phyloP scores from a whole-genome alignment of 108 stramenopile species.

The Nitzschia sp. region DNA sequence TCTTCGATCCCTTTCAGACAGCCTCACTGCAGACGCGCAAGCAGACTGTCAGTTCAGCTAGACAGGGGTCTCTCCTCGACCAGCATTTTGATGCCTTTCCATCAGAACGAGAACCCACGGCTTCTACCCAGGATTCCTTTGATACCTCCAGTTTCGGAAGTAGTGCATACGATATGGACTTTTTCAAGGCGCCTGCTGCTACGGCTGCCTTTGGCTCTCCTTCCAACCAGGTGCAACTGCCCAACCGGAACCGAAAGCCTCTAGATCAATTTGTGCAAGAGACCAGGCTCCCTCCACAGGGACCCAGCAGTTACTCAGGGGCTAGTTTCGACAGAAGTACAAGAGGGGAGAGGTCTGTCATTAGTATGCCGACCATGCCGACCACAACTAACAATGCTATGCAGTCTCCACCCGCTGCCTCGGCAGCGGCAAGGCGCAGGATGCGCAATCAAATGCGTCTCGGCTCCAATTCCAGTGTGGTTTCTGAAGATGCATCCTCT shows the following conservation, averaged over 20 bases:
- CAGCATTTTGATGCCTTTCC: constrained; percentile 5
- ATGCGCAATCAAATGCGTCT: constrained; percentile 27
- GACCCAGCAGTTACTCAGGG: constrained; percentile 10
- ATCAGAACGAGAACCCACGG: constrained; percentile 12
- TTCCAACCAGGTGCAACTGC: not conserved
- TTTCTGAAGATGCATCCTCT: constrained; percentile 3
- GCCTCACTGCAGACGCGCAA: not conserved
- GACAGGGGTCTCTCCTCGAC: constrained; percentile 4
- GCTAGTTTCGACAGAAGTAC: constrained; percentile 4
- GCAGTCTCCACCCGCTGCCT: not conserved
- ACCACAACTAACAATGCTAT: constrained; percentile 35
- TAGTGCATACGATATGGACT: constrained; percentile 27
- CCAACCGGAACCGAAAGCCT: not conserved
- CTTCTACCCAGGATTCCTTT: constrained; percentile 21
- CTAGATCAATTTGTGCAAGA: constrained; percentile 17
- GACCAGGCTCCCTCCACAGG: not conserved
- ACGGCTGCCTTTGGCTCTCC: not conserved
- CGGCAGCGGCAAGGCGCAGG: constrained; percentile 25
- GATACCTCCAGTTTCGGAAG: constrained; percentile 15
- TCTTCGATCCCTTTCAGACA: constrained; percentile 23
- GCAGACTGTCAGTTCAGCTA: not conserved
- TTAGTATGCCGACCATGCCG: constrained; percentile 39
- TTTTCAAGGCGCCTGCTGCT: not conserved
- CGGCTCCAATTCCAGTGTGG: not conserved
- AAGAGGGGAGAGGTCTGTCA: constrained; percentile 12